Conservation (phyloP, 1,139 yeast species). For the Lodderomyces pseudojiufengensis region DNA sequence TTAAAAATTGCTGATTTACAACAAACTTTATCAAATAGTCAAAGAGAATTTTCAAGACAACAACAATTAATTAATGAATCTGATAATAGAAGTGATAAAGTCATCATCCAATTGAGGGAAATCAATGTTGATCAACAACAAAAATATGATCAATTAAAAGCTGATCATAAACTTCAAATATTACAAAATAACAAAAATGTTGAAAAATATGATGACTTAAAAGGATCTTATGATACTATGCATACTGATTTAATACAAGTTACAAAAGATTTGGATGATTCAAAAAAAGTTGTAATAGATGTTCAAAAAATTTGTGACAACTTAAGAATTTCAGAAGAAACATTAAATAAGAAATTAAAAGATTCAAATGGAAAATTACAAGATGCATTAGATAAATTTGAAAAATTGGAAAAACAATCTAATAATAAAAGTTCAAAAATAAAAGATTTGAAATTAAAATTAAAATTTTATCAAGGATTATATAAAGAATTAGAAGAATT, state of each 20-base stretch:
- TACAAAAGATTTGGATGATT: constrained; percentile 6
- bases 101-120: constrained; percentile 9
- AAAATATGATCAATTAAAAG: constrained; percentile 7
- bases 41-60: constrained; percentile 5
- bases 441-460: background rate
- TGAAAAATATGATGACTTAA: constrained; percentile 4
- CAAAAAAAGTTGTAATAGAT: constrained; percentile 7
- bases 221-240: constrained; percentile 3
- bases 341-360: constrained; percentile 4
- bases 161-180: constrained; percentile 3
- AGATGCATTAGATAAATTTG: constrained; percentile 1
- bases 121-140: constrained; percentile 6
- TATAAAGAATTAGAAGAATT: constrained; percentile 5
- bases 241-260: constrained; percentile 8
- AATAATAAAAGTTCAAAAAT: constrained; percentile 1
- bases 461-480: constrained; percentile 4
- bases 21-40: constrained; percentile 4
- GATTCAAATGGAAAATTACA: constrained; percentile 2
- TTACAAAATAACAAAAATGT: constrained; percentile 8
- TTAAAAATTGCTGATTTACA: constrained; percentile 16
- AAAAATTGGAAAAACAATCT: constrained; percentile 1
- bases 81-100: constrained; percentile 10
- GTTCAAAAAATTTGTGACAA: constrained; percentile 7
- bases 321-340: constrained; percentile 6
- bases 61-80: constrained; percentile 4